Base-by-base conservation (phyloP, 768 basidiomycete species). In the Boletus speciosus region DNA sequence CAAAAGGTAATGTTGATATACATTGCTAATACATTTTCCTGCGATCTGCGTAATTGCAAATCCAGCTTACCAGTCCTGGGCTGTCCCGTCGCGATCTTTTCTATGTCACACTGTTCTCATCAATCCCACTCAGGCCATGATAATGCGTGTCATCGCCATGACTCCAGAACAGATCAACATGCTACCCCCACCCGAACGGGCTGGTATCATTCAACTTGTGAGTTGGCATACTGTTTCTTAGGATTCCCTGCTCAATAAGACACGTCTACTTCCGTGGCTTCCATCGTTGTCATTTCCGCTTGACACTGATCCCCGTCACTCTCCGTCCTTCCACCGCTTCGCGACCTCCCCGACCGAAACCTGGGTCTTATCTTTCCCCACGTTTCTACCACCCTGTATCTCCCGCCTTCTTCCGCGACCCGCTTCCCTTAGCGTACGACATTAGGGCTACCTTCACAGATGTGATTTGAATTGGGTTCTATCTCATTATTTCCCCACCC, bases 151-250 rank as follows among this genome's bases (percentile, higher is more conserved):
- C 3, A 63, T 94, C 51, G 74, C 81, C 35, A 88, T 98, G 85
- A 88, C 90, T 1, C 83, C 85, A 2, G 92, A 91, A 37, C 90
- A 97, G 67, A 85, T 97, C 54, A 82, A 84, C 47, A 75, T 76
- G 57, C 71, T 96, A 35, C 86, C 90, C 10, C 83, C 86, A 1
- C 71, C 77, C 5, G 92, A 95, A 62, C 78, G 88, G 27, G 78
- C 82, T 11, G 89, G 83, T 34, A 86, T 93, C 60, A 80, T 93
- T 61, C 90, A 93, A 72, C 75, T 97, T 65, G 93, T 93, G 38
- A 61, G 88, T 80, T 25, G 40, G 39, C 47, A 43, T 49, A 49
- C n/a, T 21, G 55, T 21, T 55, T 54, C 27, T 39, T n/a, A 1
- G 15, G 19, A n/a, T 39, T 4, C 50, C 42, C 27, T 52, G 27